Percentiles rank a stretch among this genome's conserved stretches.
Evolutionary conservation across 2,329 filamentous ascomycete genomes (phyloP).

Genomic region (Dactylonectria macrodidyma): DNA sequence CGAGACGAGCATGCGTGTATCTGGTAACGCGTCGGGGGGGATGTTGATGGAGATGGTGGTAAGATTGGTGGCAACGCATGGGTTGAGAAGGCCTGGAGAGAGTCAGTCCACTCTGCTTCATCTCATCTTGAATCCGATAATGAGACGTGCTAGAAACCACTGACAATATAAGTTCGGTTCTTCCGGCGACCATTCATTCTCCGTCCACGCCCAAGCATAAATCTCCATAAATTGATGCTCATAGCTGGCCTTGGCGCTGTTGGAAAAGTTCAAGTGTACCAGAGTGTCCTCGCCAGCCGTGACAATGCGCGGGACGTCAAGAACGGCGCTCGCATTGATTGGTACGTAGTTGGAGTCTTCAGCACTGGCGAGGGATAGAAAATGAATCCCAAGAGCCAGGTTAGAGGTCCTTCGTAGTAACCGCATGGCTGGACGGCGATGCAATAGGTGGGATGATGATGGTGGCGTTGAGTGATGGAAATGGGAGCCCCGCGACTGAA

Average conservation of each 20-base stretch:
- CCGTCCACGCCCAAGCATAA: constrained; percentile 15
- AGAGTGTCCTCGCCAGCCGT: constrained; percentile 14
- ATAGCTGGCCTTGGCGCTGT: constrained; percentile 12
- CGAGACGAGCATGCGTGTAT: constrained; percentile 13
- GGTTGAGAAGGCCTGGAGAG: constrained; percentile 19
- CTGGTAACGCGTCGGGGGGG: constrained; percentile 18
- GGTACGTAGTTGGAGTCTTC: constrained; percentile 5
- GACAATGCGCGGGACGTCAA: constrained; percentile 14
- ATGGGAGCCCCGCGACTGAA: too few relatives aligned
- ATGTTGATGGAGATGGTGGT: constrained; percentile 24
- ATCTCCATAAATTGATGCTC: constrained; percentile 23
- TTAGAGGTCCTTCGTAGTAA: background rate
- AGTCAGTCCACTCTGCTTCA: background rate
- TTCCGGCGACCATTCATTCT: background rate
- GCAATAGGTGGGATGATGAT: background rate
- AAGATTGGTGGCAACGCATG: constrained; percentile 23
- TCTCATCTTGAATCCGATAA: too few relatives aligned
- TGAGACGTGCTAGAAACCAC: background rate
- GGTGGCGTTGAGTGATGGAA: background rate
- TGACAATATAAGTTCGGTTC: constrained; percentile 15
- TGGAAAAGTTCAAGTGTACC: constrained; percentile 24
- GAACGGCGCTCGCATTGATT: constrained; percentile 17
- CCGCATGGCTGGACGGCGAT: background rate
- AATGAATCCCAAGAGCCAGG: background rate
- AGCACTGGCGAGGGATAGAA: background rate